Evolutionary conservation across 306 rosid species (phyloP), one percentile per base, ranked within the genome.

Genomic region (Delonix regia): DNA sequence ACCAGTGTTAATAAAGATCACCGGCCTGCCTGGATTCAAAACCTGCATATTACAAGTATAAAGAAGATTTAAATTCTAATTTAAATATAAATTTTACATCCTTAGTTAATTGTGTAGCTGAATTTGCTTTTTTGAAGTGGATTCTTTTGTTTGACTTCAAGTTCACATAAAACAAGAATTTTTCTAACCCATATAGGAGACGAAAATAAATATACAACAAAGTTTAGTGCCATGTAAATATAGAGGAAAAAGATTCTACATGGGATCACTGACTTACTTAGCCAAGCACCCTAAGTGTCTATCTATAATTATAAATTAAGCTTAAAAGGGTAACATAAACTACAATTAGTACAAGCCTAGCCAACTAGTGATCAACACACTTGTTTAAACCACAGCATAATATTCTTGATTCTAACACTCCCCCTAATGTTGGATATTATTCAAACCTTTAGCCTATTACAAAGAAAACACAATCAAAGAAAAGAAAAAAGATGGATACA

Each of bases 1-100:
- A 92, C 99, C 99, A 78, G 98, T 95, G 81, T 93, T 85, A 73
- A 92, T 87, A 86, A 95, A 95, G 85, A 95, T 81, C 76, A 92
- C 99, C 24, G 97, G 91, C 79, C 87, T 88, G 84, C 75, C 44
- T 65, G 97, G 98, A 83, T 87, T 83, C 80, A 95, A 72, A 83
- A 87, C 90, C 98, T 95, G 97, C 84, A 89, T 48, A 12, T 12
- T 16, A 44, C 52, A 66, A 49, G 24, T 33, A 77, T 44, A 51
- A 22, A 61, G 12, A 78, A 75, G 52, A 57, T 76, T 71, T 56
- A 71, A 14, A 53, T 24, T 61, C n/a, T 12, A 56, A 70, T 27
- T 60, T 13, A 7, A n/a, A 57, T 30, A 30, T 30, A 30, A 57
- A 25, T 24, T 57, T 24, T 4, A 57, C 36, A 57, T 57, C 64